Percentiles rank a stretch among this genome's conserved stretches.
Conservation (phyloP, 2,329 filamentous ascomycete genomes). For the Ceratocystis lukuohia region DNA sequence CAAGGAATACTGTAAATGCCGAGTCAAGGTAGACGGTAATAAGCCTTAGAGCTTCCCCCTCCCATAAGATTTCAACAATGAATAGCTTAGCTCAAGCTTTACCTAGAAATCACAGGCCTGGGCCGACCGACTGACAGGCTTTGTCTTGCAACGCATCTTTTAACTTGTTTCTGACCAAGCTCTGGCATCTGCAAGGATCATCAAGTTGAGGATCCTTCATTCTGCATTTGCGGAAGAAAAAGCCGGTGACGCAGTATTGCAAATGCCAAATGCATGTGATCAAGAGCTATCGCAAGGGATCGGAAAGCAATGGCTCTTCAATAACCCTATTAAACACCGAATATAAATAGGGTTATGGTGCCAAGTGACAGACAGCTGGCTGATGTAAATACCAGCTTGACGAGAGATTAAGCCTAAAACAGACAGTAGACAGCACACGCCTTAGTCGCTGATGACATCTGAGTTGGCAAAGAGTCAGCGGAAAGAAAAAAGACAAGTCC, state of each 20-base stretch:
- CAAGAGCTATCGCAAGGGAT: not conserved
- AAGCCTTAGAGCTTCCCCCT: not conserved
- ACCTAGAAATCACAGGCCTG: not conserved
- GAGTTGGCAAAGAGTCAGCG: not conserved
- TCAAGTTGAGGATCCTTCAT: not conserved
- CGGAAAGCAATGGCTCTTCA: not conserved
- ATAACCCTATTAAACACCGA: not conserved
- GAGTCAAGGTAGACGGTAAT: not conserved
- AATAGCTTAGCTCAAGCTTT: not conserved
- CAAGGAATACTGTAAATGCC: not conserved
- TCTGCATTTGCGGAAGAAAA: not conserved
- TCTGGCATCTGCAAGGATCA: not conserved
- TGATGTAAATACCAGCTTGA: not conserved
- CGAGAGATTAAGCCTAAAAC: not conserved
- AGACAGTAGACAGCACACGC: not conserved
- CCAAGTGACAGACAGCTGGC: not conserved
- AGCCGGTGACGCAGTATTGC: not conserved
- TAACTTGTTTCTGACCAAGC: not conserved
- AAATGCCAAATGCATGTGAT: not conserved
- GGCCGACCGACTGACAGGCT: not conserved
- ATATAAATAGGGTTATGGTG: not conserved
- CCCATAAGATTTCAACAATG: not conserved
- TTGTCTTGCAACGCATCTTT: not conserved
- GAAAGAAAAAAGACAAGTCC: not conserved
- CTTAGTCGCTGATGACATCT: not conserved